phyloP scores from a whole-genome alignment of 2,329 filamentous ascomycete genomes.

The Fusarium sororula region DNA sequence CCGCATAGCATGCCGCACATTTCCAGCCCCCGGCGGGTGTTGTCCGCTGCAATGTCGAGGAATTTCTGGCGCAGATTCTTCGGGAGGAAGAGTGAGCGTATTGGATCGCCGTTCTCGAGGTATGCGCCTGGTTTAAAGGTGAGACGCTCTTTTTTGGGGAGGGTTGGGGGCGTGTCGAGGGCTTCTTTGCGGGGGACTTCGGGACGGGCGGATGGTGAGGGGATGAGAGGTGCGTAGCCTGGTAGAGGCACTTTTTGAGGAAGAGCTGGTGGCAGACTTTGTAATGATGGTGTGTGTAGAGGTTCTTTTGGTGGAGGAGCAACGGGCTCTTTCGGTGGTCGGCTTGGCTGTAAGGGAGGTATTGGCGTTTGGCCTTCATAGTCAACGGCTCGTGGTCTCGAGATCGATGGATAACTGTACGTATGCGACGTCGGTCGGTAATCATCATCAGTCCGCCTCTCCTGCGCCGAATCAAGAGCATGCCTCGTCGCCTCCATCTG shows the following conservation, averaged over 20 bases:
- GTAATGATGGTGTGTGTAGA: conserved; percentile 1
- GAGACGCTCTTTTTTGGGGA: conserved; percentile 65
- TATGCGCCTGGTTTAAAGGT: conserved; percentile 81
- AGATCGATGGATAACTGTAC: conserved; percentile 68
- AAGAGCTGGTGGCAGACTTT: conserved; percentile 33
- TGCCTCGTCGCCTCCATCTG: conserved; percentile 65
- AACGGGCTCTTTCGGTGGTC: conserved; percentile 46
- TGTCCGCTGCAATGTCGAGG: conserved; percentile 75
- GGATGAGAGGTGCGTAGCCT: conserved; percentile 35
- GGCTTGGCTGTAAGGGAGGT: conserved; percentile 44
- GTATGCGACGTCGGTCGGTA: conserved; percentile 42
- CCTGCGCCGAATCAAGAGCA: conserved; percentile 52
- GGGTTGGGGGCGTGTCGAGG: conserved; percentile 35
- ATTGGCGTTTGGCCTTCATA: conserved; percentile 48
- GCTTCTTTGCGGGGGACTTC: conserved; percentile 45
- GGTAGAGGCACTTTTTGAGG: conserved; percentile 44
- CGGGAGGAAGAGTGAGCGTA: conserved; percentile 89
- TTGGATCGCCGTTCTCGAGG: conserved; percentile 86
- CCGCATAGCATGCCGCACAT: conserved; percentile 96
- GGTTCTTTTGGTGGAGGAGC: conserved; percentile 39
- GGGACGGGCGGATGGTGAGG: conserved; percentile 34
- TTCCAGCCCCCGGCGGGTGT: conserved; percentile 85
- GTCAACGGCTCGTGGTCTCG: conserved; percentile 58
- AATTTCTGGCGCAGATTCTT: conserved; percentile 78
- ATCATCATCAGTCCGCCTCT: conserved; percentile 38